A percentile compares a stretch with the other conserved stretches of the same genome.
phyloP scores from a whole-genome alignment of 2,329 filamentous ascomycete species.

The Ascomycota sp. region DNA sequence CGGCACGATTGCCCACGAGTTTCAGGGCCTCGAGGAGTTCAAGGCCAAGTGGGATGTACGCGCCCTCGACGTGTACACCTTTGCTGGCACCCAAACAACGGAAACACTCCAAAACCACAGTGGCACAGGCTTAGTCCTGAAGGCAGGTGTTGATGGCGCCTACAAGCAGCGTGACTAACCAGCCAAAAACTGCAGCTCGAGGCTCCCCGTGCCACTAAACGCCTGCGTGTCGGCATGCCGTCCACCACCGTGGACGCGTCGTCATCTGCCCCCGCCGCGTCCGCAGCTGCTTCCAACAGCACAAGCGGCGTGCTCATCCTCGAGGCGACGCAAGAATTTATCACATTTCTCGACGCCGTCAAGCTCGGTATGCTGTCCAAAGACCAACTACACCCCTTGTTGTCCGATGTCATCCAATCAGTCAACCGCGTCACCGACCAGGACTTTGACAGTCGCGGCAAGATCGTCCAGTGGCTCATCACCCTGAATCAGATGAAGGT shows the following conservation, averaged over 20 bases:
- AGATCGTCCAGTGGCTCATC: constrained; percentile 98
- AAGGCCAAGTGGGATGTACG: constrained; percentile 78
- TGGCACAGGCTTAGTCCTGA: too few relatives aligned
- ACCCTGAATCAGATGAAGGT: constrained; percentile 95
- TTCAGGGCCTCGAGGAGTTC: constrained; percentile 76
- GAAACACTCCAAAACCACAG: too few relatives aligned
- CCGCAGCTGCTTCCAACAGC: constrained; percentile 24
- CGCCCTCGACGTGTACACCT: not conserved
- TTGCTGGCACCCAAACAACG: not conserved
- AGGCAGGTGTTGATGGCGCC: too few relatives aligned
- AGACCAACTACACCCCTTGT: constrained; percentile 82
- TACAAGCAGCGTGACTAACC: too few relatives aligned
- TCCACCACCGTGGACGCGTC: constrained; percentile 51
- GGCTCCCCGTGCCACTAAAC: constrained; percentile 81
- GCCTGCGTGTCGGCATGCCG: constrained; percentile 79
- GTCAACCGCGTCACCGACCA: constrained; percentile 92
- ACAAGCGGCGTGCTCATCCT: constrained; percentile 51
- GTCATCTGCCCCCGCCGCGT: constrained; percentile 19
- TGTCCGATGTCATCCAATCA: constrained; percentile 90
- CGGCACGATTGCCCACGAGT: constrained; percentile 74
- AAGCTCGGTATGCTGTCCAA: constrained; percentile 85
- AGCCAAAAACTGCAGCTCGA: too few relatives aligned
- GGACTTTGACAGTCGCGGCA: constrained; percentile 86
- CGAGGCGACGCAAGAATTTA: constrained; percentile 92
- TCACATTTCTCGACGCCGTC: constrained; percentile 89